Evolutionary conservation across 192 early-diverging fungal genomes (phyloP).

Genomic region (Podila clonocystis): DNA sequence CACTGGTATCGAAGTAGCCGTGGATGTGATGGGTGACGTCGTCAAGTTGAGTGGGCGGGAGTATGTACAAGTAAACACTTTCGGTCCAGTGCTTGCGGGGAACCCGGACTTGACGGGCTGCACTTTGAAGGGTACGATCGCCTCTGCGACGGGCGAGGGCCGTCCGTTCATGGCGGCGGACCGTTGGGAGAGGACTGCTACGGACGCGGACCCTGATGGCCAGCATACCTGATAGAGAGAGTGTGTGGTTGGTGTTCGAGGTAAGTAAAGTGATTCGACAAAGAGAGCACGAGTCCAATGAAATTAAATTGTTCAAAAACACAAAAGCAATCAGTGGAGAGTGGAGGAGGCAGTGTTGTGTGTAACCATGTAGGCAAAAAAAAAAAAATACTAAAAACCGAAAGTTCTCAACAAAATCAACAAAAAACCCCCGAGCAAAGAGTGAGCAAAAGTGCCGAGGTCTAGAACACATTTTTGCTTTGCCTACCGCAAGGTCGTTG

Average conservation of each 20-base stretch:
- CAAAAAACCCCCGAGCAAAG: background rate
- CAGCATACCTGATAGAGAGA: conserved; percentile 21
- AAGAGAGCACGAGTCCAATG: background rate
- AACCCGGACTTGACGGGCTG: conserved; percentile 18
- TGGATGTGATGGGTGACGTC: conserved; percentile 11
- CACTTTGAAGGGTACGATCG: conserved; percentile 9
- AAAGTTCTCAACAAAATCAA: background rate
- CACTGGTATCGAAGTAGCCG: conserved; percentile 12
- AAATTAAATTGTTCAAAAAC: background rate
- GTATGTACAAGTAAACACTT: conserved; percentile 30
- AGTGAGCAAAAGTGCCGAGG: background rate
- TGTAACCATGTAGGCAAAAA: too few species aligned
- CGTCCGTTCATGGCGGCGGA: conserved; percentile 11
- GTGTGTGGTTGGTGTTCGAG: too few species aligned
- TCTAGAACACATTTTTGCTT: background rate
- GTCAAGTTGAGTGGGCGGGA: conserved; percentile 21
- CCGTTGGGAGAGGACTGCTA: conserved; percentile 31
- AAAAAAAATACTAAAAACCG: background rate
- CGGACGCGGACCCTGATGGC: conserved; percentile 11
- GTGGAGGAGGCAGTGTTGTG: background rate
- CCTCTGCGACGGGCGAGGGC: background rate
- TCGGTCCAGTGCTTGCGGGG: background rate
- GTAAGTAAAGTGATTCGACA: too few species aligned
- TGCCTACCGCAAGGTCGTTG: conserved; percentile 46
- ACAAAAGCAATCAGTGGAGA: background rate